These are phyloP conservation scores for Chrysanthemum lavandulifolium DNA, from an alignment of 129 eudicot genomes.

Conservation along the genomic window DNA sequence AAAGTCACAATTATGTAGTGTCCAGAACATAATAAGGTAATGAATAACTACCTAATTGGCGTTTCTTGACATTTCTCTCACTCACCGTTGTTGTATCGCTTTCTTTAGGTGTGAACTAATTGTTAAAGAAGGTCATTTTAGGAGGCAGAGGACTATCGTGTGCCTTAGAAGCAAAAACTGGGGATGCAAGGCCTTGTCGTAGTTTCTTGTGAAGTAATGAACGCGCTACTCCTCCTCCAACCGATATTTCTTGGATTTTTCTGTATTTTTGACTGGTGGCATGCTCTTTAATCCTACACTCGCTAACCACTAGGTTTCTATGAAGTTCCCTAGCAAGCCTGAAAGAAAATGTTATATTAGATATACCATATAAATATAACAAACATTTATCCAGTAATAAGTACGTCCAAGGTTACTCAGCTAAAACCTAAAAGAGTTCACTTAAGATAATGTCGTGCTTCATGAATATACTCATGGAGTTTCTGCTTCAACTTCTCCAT, in stretches of 20 bases:
- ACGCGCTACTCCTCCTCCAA: conserved; percentile 70
- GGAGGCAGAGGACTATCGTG: conserved; percentile 16
- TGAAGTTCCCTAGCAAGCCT: conserved; percentile 74
- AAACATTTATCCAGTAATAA: too few relatives aligned
- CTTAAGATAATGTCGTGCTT: too few relatives aligned
- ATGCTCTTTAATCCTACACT: too few relatives aligned
- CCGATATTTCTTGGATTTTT: conserved; percentile 63
- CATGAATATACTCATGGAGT: too few relatives aligned
- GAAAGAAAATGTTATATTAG: too few relatives aligned
- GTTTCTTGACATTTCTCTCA: conserved; percentile 17
- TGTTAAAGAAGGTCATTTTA: conserved; percentile 7
- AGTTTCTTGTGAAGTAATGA: conserved; percentile 65
- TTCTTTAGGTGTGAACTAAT: conserved; percentile 28
- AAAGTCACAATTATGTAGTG: too few relatives aligned
- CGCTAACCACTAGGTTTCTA: conserved; percentile 41
- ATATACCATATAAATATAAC: too few relatives aligned
- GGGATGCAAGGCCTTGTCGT: conserved; percentile 51
- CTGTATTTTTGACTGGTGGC: too few relatives aligned
- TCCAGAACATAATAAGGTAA: too few relatives aligned
- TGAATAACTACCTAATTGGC: conserved; percentile 53
- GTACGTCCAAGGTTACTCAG: too few relatives aligned
- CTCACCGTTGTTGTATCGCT: conserved; percentile 6
- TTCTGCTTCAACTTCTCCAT: too few relatives aligned
- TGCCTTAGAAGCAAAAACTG: conserved; percentile 22
- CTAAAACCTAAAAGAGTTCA: too few relatives aligned